Evolutionary conservation across 192 early-diverging fungal species (phyloP), one percentile per base, ranked within the genome.

Genomic region (Gryganskiella cystojenkinii): DNA sequence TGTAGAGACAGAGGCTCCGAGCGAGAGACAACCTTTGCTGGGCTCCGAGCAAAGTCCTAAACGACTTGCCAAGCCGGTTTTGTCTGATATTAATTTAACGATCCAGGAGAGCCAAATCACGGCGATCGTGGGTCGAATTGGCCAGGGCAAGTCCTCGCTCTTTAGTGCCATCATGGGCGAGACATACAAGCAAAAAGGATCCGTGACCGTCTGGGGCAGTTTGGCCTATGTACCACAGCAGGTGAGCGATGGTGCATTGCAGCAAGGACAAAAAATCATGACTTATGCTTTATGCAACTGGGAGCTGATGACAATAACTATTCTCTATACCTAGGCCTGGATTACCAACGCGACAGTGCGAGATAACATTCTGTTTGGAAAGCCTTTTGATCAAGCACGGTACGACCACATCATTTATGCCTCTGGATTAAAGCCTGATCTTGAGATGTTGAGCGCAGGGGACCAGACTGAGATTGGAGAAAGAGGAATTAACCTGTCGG

Each of bases 281-380:
- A n/a, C n/a, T n/a, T n/a, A n/a, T n/a, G n/a, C n/a, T n/a, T n/a
- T n/a, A n/a, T n/a, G n/a, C n/a, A n/a, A n/a, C n/a, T n/a, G n/a
- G n/a, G n/a, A n/a, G n/a, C n/a, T n/a, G n/a, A n/a, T n/a, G n/a
- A n/a, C n/a, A n/a, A n/a, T n/a, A n/a, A n/a, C n/a, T n/a, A n/a
- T n/a, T n/a, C n/a, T n/a, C n/a, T 40, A 40, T 40, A 13, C 13
- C 37, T 13, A 40, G 37, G 71, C 62, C 2, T 75, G 72, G 72
- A 75, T 75, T 10, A 61, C 67, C 58, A 75, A 75, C 35, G 64
- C 63, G 6, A 67, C 64, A 4, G 51, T 95, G 22, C 86, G 91
- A 3, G 92, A 92, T 25, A 95, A 98, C 56, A 94, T 98, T 65
- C 52, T 88, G 2, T 96, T 98, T 84, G 92, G 93, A 0, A 70